phyloP scores from a whole-genome alignment of 2,329 filamentous ascomycete genomes.

The Aspergillus versicolor region DNA sequence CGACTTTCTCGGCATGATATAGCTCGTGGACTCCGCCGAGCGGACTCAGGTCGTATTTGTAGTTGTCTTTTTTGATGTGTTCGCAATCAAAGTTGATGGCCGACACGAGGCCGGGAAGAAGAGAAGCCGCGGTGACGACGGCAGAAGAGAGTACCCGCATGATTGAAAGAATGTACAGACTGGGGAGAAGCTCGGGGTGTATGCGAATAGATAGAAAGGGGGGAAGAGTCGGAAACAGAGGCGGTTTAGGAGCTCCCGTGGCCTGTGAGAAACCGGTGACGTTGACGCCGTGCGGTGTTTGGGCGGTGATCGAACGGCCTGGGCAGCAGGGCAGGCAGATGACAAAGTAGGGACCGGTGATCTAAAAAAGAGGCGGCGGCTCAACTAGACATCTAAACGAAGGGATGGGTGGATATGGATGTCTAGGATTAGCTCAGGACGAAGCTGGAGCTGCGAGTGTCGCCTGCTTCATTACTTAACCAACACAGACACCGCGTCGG shows the following conservation, averaged over 20 bases:
- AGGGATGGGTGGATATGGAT: slow-evolving; percentile 24
- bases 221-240: not conserved
- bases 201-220: not conserved
- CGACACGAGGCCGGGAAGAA: slow-evolving; percentile 28
- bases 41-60: slow-evolving; percentile 41
- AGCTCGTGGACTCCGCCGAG: slow-evolving; percentile 40
- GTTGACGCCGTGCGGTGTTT: slow-evolving; percentile 3
- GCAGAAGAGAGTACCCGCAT: slow-evolving; percentile 35
- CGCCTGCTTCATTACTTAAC: slow-evolving; percentile 1
- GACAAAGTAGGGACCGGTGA: slow-evolving; percentile 2
- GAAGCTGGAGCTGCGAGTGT: not conserved
- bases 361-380: not conserved
- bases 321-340: slow-evolving; percentile 5
- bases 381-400: not conserved
- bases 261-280: not conserved
- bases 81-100: slow-evolving; percentile 40
- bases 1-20: slow-evolving; percentile 30
- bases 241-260: not conserved
- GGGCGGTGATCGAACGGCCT: slow-evolving; percentile 10
- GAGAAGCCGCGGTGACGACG: slow-evolving; percentile 24
- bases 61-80: slow-evolving; percentile 33
- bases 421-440: not conserved
- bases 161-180: slow-evolving; percentile 9
- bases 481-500: not conserved
- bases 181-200: not conserved